Base-by-base conservation (phyloP, 345 rosid genomes). In the Lagerstroemia speciosa region DNA sequence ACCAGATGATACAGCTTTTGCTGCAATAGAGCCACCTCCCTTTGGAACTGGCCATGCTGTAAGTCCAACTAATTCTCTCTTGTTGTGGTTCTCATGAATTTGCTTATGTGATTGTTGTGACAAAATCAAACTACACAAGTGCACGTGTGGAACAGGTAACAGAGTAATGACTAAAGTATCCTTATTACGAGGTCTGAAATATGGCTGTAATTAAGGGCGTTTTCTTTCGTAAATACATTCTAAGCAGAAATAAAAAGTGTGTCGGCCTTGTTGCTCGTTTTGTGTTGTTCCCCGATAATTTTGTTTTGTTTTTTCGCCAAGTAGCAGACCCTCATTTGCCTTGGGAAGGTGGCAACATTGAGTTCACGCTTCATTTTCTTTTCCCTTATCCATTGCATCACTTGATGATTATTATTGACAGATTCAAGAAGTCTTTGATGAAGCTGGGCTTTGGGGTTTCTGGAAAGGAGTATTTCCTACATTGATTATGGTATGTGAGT, bases 401-500 rank as follows among this genome's bases (percentile, higher is more conserved):
- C 62, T 67, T 58, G 46, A 40, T 65, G 32, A 69, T 77, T 77
- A 52, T 34, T 19, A 57, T 33, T 75, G 52, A 41, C 84, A 94
- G 98, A 76, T 92, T 80, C 93, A 79, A 79, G 99, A 94, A 71
- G 82, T 94, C 68, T 88, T 87, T 26, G 88, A 50, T 62, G 98
- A 94, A 87, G 90, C 88, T 78, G 97, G 99, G 71, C 36, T 92
- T 60, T 76, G 76, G 76, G 99, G 98, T 67, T 94, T 94, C 71
- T 94, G 98, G 99, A 88, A 79, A 83, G 99, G 98, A 83, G 92
- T 89, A 72, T 76, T 92, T 50, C 99, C 97, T 50, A 88, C 98
- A 71, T 78, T 92, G 77, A 88, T 92, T 77, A 94, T 94, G 99
- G 99, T 94, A 85, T 0, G 86, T 77, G 43, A 69, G 45, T n/a